Percentiles rank a stretch among this genome's conserved stretches.
Conservation (phyloP, 2,329 filamentous ascomycete species). For the Arachnomyces sp. region DNA sequence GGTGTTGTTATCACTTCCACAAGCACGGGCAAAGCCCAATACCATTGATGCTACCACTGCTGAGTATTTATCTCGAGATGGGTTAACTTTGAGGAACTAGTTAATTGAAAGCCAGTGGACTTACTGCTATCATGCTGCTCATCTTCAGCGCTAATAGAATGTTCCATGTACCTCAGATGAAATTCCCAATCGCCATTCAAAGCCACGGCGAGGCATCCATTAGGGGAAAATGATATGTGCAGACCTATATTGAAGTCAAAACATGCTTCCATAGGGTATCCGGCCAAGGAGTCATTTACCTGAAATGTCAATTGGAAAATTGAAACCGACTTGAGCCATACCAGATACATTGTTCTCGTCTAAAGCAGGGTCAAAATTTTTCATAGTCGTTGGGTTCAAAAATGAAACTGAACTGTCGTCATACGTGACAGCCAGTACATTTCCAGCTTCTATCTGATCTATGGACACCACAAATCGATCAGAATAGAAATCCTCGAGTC, state of each 20-base stretch:
- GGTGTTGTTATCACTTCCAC: slow-evolving; percentile 44
- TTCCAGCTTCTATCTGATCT: slow-evolving; percentile 62
- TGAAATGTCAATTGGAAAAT: slow-evolving; percentile 58
- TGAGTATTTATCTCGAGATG: slow-evolving; percentile 28
- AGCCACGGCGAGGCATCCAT: slow-evolving; percentile 31
- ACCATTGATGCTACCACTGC: slow-evolving; percentile 58
- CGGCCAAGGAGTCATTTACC: slow-evolving; percentile 36
- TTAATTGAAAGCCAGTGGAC: slow-evolving; percentile 6
- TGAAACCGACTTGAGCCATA: slow-evolving; percentile 70
- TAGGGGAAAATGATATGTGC: slow-evolving; percentile 38
- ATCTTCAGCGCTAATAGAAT: slow-evolving; percentile 31
- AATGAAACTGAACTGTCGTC: slow-evolving; percentile 78
- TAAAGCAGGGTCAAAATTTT: slow-evolving; percentile 56
- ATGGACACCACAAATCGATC: slow-evolving; percentile 66
- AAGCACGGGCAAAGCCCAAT: slow-evolving; percentile 43
- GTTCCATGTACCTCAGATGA: slow-evolving; percentile 32
- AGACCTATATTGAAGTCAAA: slow-evolving; percentile 19
- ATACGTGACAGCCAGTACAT: slow-evolving; percentile 63
- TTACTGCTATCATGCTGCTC: slow-evolving; percentile 32
- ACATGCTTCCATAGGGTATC: slow-evolving; percentile 19
- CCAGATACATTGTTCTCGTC: slow-evolving; percentile 61
- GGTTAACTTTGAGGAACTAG: not conserved
- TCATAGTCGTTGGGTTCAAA: slow-evolving; percentile 67
- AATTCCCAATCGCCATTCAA: slow-evolving; percentile 33
- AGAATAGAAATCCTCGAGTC: slow-evolving; percentile 59